Evolutionary conservation across 371 early-diverging fungal species (phyloP), one percentile per base, ranked within the genome.

Genomic region (Mortierella sp.): DNA sequence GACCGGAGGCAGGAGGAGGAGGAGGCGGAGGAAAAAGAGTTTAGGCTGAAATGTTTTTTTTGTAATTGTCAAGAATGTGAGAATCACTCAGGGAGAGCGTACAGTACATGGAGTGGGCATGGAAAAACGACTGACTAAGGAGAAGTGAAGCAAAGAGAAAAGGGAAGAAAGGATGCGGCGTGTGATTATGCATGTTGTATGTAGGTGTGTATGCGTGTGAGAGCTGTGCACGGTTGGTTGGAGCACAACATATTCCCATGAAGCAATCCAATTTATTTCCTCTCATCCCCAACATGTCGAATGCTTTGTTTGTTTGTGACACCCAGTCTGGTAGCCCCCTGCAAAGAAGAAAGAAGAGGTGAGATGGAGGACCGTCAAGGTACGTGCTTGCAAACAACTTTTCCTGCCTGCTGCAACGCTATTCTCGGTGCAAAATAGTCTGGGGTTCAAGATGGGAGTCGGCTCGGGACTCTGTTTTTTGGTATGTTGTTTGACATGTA

Each of bases 171-270:
- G 16, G 29, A 55, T 13, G 14, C 14, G 13, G 37, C n/a, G n/a
- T n/a, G n/a, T n/a, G n/a, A n/a, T n/a, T n/a, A n/a, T n/a, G n/a
- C n/a, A n/a, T n/a, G n/a, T n/a, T n/a, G n/a, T n/a, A n/a, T n/a
- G n/a, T n/a, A n/a, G n/a, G n/a, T n/a, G n/a, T n/a, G n/a, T n/a
- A n/a, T n/a, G n/a, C n/a, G n/a, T n/a, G n/a, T n/a, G n/a, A n/a
- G n/a, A n/a, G 58, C 16, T 58, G 34, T 34, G 58, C 58, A 58
- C 58, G 58, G 34, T 34, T 34, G 58, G 26, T 13, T 53, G 53
- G 53, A 52, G 58, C 31, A 58, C 58, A 58, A 58, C 58, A 34
- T 19, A 29, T 58, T 58, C 58, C 34, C 58, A 58, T 19, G 58
- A 34, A 58, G 19, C 58, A 50, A 6, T 50, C 45, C n/a, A 24